Base-by-base conservation (phyloP, 495 filamentous ascomycete species). In the Pseudevernia furfuracea region DNA sequence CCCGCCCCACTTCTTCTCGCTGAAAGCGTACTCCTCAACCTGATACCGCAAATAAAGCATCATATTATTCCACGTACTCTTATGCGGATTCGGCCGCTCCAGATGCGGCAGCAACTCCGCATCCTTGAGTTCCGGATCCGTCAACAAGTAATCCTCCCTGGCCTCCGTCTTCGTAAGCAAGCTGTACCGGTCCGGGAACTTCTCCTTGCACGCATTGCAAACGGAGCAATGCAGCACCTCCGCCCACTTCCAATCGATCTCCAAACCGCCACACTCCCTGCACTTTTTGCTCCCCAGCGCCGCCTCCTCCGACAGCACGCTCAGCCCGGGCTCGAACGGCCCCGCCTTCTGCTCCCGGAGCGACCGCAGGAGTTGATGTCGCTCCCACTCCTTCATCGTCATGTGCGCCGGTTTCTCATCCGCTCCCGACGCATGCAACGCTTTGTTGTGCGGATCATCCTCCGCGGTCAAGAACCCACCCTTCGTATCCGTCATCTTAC, bases 11-110 rank as follows among this genome's bases (percentile, higher is more conserved):
- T 88, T 89, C 72, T 89, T 90, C 12, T 80, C 72, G 69, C 52
- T 55, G 10, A 96, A 88, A 1, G 91, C 94, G 71, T 96, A 96
- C 57, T 89, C 89, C 69, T 98, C 94, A 3, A 98, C 87, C 71
- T 98, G 95, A 64, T 86, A 97, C 1, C 95, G 87, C 12, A 98
- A 79, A 72, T 89, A 98, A 1, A 98, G 84, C 89, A 94, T 94
- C 94, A 98, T 97, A 77, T 94, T 90, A 70, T 96, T 92, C 90
- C 91, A 98, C 41, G 92, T 91, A 0, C 87, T 84, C 71, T 96
- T 96, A 73, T 97, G 93, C 25, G 94, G 94, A 71, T 98, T 98
- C 8, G 95, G 94, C 34, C 85, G 86, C 65, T 89, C 89, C 0
- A 98, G 76, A 73, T 91, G 91, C 1, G 94, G 94, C 5, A 98